Percentiles rank a stretch among this genome's conserved stretches.
phyloP scores from a whole-genome alignment of 768 basidiomycete genomes.

The Sarcodon sp. region DNA sequence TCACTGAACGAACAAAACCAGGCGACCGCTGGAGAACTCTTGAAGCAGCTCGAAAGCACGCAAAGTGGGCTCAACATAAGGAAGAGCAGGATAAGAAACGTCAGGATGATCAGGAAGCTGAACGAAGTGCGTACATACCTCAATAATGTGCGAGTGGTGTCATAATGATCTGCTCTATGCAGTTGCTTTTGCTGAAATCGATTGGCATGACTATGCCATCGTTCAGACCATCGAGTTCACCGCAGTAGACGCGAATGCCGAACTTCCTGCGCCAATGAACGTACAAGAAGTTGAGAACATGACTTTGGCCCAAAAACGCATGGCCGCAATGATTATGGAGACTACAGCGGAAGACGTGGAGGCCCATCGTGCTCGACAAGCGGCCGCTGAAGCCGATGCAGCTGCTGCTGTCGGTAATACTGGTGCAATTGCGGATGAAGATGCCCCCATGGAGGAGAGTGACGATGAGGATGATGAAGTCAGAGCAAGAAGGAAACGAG shows the following conservation, averaged over 20 bases:
- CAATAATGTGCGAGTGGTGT: not conserved
- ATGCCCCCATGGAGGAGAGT: slow-evolving; percentile 71
- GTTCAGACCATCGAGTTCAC: slow-evolving; percentile 99
- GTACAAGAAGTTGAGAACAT: slow-evolving; percentile 91
- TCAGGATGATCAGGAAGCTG: slow-evolving; percentile 87
- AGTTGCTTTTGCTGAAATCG: slow-evolving; percentile 95
- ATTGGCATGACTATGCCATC: slow-evolving; percentile 99
- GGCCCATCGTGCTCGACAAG: slow-evolving; percentile 67
- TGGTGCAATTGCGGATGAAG: slow-evolving; percentile 41
- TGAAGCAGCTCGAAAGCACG: slow-evolving; percentile 62
- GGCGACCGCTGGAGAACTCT: slow-evolving; percentile 69
- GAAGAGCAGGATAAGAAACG: slow-evolving; percentile 77
- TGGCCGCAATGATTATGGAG: slow-evolving; percentile 98
- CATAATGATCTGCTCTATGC: slow-evolving; percentile 3
- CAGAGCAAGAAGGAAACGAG: slow-evolving; percentile 45
- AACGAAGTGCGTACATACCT: slow-evolving; percentile 48
- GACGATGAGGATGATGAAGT: slow-evolving; percentile 65
- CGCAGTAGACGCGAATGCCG: slow-evolving; percentile 76
- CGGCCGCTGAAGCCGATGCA: slow-evolving; percentile 76
- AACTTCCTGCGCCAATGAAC: slow-evolving; percentile 94
- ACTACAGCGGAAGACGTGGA: slow-evolving; percentile 81
- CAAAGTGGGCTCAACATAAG: slow-evolving; percentile 81
- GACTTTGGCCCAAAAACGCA: slow-evolving; percentile 93
- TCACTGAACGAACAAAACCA: slow-evolving; percentile 53
- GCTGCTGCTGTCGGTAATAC: slow-evolving; percentile 65